Percentiles rank a stretch among this genome's conserved stretches.
phyloP scores from a whole-genome alignment of 1,284 basidiomycete genomes.

The Ustilago xerochloae region DNA sequence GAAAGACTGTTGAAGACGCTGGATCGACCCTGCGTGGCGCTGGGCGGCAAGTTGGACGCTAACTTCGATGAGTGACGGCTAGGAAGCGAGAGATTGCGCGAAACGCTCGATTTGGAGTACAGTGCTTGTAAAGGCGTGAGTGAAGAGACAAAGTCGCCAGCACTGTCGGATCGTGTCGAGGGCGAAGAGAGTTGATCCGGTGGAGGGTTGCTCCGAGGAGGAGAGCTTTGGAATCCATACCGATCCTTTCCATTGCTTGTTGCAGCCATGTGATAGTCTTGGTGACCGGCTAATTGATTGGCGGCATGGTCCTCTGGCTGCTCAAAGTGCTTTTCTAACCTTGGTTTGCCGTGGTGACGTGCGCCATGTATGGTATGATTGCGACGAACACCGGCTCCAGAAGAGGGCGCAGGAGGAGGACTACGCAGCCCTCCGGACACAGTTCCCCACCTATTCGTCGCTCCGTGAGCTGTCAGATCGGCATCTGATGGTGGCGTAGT shows the following conservation, averaged over 20 bases:
- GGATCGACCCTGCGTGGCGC: constrained; percentile 34
- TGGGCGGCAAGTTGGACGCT: constrained; percentile 22
- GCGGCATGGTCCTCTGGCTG: constrained; percentile 33
- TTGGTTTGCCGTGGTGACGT: constrained; percentile 41
- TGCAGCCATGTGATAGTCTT: too few relatives aligned
- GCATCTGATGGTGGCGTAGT: constrained; percentile 5
- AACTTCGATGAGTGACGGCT: constrained; percentile 39
- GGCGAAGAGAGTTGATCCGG: constrained; percentile 17
- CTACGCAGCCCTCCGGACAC: constrained; percentile 39
- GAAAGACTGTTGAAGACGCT: constrained; percentile 55
- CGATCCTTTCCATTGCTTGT: neutral
- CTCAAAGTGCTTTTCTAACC: constrained; percentile 51
- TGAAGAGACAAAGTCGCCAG: constrained; percentile 11
- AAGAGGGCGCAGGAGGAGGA: constrained; percentile 44
- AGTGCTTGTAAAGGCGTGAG: constrained; percentile 44
- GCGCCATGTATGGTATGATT: constrained; percentile 49
- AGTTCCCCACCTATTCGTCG: constrained; percentile 39
- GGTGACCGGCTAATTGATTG: neutral
- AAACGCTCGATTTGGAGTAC: constrained; percentile 45
- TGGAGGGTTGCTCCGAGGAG: neutral
- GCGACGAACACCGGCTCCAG: constrained; percentile 41
- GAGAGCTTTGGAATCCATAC: neutral
- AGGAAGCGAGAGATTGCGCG: constrained; percentile 45
- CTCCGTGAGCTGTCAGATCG: neutral
- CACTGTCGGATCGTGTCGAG: constrained; percentile 13